Base-by-base conservation (phyloP, 352 stramenopile genomes). In the Phytophthora rubi region DNA sequence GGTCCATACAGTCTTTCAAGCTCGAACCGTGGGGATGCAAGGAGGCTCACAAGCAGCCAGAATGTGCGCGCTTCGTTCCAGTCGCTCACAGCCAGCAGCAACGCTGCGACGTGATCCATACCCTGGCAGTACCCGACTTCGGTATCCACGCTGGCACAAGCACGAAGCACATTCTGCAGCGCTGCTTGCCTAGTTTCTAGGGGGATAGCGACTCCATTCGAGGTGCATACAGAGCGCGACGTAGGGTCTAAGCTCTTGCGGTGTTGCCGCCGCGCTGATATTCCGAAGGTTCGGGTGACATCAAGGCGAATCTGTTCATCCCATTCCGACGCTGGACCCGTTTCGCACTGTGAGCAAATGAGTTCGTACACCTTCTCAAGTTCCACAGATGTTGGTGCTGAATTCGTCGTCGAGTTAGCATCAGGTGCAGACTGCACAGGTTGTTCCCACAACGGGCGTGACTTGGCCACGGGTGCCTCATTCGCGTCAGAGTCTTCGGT, bases 71-170 rank as follows among this genome's bases (percentile, higher is more conserved):
- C 76, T 48, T 94, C 86, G 53, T 89, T 71, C 84, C 86, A 92
- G 23, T 87, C 67, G 4, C 85, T 77, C 35, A 90, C 79, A 18
- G 84, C 80, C n/a, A 94, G 76, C 52, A 92, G 62, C 16, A 92
- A 33, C 10, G 82, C 83, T 1, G 81, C 73, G 18, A 94, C 81
- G 52, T 91, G 78, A 53, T 94, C 84, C 84, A 94, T 87, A 10
- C 86, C 86, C 55, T 92, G 86, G 26, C 84, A 92, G 68, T 94
- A 94, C 0, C 84, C 86, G 28, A 92, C 80, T 62, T 89, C 84
- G 0, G 78, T 84, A 59, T 92, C 81, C 39, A 92, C 79, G 53
- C 80, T 89, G 51, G 86, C 78, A 47, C 90, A 92, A 23, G 83
- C 75, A 2, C 80, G 78, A 54, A 94, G 66, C 4, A 92, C 82